Evolutionary conservation across 257 asterid genomes (phyloP).

Genomic region (Striga asiatica): DNA sequence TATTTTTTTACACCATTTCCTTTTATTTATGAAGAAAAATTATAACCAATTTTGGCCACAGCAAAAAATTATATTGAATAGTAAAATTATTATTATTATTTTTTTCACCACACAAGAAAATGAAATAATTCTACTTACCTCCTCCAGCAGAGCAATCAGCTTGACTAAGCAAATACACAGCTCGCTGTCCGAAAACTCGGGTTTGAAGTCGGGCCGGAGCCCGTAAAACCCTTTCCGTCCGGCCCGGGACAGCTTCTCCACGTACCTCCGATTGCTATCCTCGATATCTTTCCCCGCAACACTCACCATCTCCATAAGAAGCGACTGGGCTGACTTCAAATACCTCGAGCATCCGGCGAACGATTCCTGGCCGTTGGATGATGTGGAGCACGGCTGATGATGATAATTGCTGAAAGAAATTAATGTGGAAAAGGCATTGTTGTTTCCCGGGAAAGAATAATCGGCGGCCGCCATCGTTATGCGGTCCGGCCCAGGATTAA

Average conservation of each 20-base stretch:
- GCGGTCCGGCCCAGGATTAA: constrained; percentile 11
- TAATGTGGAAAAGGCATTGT: too few relatives aligned
- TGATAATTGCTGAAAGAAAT: too few relatives aligned
- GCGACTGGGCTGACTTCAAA: constrained; percentile 54
- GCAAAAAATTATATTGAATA: too few relatives aligned
- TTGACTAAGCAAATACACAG: constrained; percentile 35
- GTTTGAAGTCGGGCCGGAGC: constrained; percentile 43
- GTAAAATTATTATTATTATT: too few relatives aligned
- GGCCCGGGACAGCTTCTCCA: constrained; percentile 31
- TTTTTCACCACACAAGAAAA: too few relatives aligned
- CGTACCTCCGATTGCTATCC: constrained; percentile 27
- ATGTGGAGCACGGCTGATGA: constrained; percentile 25
- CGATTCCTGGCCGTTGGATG: constrained; percentile 29
- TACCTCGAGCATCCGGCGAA: constrained; percentile 46
- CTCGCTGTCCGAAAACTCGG: constrained; percentile 45
- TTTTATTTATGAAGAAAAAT: too few relatives aligned
- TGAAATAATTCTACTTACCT: constrained; percentile 18
- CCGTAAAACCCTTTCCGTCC: constrained; percentile 32
- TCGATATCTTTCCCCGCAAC: constrained; percentile 38
- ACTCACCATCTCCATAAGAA: constrained; percentile 67
- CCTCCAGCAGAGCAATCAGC: constrained; percentile 61
- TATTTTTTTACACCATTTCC: too few relatives aligned
- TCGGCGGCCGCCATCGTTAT: constrained; percentile 12
- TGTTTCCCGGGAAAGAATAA: constrained; percentile 14
- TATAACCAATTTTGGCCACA: too few relatives aligned